These are phyloP conservation scores for Huntiella omanensis DNA, from an alignment of 2,329 filamentous ascomycete species.

Conservation along the genomic window DNA sequence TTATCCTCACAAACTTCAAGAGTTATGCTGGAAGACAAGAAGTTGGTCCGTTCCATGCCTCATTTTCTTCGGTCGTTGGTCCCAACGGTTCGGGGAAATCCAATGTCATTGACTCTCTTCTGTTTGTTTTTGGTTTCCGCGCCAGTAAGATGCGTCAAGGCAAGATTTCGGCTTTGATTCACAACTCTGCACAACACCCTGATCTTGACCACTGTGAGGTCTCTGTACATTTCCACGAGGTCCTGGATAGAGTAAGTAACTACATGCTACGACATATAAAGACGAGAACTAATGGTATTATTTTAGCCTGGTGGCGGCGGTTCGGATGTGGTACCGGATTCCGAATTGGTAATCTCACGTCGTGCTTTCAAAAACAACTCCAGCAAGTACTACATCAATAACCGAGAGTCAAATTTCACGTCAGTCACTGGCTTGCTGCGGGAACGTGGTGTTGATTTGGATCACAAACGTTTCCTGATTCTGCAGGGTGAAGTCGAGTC, in stretches of 20 bases:
- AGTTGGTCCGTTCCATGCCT: conserved; percentile 90
- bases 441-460: conserved; percentile 78
- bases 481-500: conserved; percentile 96
- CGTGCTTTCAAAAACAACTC: conserved; percentile 95
- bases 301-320: conserved; percentile 47
- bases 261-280: background rate
- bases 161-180: conserved; percentile 92
- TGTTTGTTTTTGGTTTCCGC: conserved; percentile 98
- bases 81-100: conserved; percentile 97
- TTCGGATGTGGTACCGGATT: conserved; percentile 62
- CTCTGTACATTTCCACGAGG: conserved; percentile 88
- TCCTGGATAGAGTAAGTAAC: conserved; percentile 54
- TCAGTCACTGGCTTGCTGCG: conserved; percentile 72
- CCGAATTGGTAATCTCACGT: conserved; percentile 71
- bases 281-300: background rate
- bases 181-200: conserved; percentile 79
- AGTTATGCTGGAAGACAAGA: conserved; percentile 92
- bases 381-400: conserved; percentile 96
- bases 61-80: conserved; percentile 93
- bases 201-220: conserved; percentile 86
- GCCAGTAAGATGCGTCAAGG: conserved; percentile 99
- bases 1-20: conserved; percentile 94
- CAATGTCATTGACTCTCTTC: conserved; percentile 91
- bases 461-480: conserved; percentile 96
- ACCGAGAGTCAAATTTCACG: conserved; percentile 77